Evolutionary conservation across 2,329 filamentous ascomycete species (phyloP), one percentile per base, ranked within the genome.

Genomic region (Clonostachys byssicola): DNA sequence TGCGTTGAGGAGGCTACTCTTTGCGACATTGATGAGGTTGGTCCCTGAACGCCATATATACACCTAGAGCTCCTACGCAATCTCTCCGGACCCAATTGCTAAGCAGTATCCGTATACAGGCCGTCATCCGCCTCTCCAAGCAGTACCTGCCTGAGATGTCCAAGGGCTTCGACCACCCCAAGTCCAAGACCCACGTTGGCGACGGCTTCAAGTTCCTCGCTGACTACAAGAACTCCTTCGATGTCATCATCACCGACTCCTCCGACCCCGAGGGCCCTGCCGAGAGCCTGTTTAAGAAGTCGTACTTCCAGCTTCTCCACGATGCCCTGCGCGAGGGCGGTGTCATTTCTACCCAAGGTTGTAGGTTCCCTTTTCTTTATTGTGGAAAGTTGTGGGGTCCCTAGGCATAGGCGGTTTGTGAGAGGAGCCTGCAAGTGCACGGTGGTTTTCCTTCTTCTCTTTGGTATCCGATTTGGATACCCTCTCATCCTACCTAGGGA

Each of bases 311-410:
- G 80, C 85, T 99, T 58, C 82, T 99, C 53, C 80, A 87, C 70
- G 88, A 86, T 64, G 94, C 94, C 61, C 85, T 97, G 60, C 85
- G 89, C 58, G 90, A 96, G 63, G 92, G 92, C 73, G 94, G 94
- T 77, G 91, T 99, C 66, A 97, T 99, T 75, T 92, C 91, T 74
- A 99, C 94, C 68, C 94, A 99, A 96, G 94, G 94, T 99, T 95
- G 90, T 95, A 91, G 82, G 90, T 89, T 79, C 84, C 86, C 85
- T 81, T 83, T 77, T 80, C 67, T 70, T 60, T 66, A 63, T 56
- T 52, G n/a, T n/a, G 63, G 64, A 65, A 64, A 66, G 68, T 65
- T 53, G 57, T 58, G 63, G 57, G 48, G 60, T 65, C 64, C 58
- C 60, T 60, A 59, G 63, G 62, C 60, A 55, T 34, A 46, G 60